Evolutionary conservation across 2,329 filamentous ascomycete genomes (phyloP).

Genomic region (Penicillium sclerotigenum): DNA sequence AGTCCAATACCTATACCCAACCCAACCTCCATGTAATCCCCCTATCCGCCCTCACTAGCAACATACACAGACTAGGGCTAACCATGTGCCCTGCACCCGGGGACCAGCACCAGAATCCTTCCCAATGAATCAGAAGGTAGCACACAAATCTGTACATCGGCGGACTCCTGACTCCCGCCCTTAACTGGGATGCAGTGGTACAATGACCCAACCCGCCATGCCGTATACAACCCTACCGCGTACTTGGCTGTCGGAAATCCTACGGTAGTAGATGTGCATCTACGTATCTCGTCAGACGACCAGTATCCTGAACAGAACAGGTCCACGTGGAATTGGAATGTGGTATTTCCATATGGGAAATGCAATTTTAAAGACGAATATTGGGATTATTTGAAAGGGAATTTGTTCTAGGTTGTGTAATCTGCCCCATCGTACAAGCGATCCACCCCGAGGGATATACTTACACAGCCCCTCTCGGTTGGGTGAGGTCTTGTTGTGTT

Average conservation of each 20-base stretch:
- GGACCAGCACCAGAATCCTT: neutral
- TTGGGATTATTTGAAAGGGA: neutral
- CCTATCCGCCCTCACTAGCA: neutral
- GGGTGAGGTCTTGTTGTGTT: neutral
- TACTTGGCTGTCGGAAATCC: neutral
- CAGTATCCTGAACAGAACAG: neutral
- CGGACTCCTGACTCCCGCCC: neutral
- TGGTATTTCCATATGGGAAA: neutral
- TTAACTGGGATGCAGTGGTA: neutral
- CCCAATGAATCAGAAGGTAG: neutral
- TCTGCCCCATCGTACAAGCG: neutral
- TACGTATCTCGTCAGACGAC: neutral
- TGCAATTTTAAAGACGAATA: neutral
- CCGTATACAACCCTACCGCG: neutral
- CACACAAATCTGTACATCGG: neutral
- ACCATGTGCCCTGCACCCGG: neutral
- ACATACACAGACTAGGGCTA: neutral
- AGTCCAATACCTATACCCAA: neutral
- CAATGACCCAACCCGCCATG: neutral
- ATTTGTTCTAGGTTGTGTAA: neutral
- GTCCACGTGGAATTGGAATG: neutral
- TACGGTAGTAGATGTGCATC: neutral
- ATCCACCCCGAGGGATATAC: neutral
- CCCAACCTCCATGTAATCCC: neutral
- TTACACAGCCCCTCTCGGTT: neutral